Percentiles rank a stretch among this genome's conserved stretches.
Evolutionary conservation across 192 early-diverging fungal species (phyloP).

Genomic region (Coemansia sp.): DNA sequence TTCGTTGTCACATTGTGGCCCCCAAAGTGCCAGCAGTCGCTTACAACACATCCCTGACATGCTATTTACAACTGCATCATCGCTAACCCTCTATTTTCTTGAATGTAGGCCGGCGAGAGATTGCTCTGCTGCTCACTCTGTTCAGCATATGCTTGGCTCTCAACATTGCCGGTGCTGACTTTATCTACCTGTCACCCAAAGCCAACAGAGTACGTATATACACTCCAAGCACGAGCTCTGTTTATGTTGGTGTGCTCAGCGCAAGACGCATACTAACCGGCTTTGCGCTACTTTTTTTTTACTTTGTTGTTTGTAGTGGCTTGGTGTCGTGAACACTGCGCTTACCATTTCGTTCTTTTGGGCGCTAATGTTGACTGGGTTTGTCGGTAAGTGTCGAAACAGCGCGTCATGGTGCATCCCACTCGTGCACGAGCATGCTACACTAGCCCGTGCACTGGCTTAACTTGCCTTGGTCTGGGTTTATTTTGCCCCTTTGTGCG

Average conservation of each 20-base stretch:
- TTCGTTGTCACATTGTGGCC: background rate
- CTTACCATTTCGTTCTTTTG: constrained; percentile 52
- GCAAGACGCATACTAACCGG: background rate
- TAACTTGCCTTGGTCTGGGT: background rate
- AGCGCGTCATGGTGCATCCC: background rate
- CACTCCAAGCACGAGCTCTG: background rate
- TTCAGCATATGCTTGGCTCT: constrained; percentile 44
- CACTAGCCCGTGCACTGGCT: background rate
- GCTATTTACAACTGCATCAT: background rate
- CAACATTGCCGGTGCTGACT: constrained; percentile 45
- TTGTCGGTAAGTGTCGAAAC: constrained; percentile 43
- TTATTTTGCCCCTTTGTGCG: background rate
- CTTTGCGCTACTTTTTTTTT: background rate
- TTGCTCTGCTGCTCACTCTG: constrained; percentile 43
- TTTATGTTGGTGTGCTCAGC: background rate
- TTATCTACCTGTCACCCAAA: constrained; percentile 24
- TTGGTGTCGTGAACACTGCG: constrained; percentile 49
- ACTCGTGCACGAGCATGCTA: background rate
- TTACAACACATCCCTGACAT: background rate
- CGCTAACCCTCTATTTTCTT: background rate
- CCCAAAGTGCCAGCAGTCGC: background rate
- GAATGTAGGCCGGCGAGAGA: constrained; percentile 54
- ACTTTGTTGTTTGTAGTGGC: constrained; percentile 31
- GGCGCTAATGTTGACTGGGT: constrained; percentile 37
- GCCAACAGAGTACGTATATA: constrained; percentile 40